These are phyloP conservation scores for Tulasnella sp. DNA, from an alignment of 768 basidiomycete genomes.

Conservation along the genomic window DNA sequence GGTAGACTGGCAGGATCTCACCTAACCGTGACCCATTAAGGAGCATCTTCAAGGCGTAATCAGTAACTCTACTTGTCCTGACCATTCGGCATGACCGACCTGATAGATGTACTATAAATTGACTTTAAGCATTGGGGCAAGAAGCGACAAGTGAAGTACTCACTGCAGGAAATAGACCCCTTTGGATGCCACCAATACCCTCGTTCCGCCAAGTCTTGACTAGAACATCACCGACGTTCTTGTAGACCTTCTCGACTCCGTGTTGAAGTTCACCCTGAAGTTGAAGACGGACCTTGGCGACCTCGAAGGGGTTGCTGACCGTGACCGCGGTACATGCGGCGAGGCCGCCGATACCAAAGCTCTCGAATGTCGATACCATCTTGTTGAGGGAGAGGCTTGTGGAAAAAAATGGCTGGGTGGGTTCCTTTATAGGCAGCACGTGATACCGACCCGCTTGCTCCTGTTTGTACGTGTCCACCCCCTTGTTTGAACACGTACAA, in stretches of 20 bases:
- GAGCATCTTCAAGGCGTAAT: conserved; percentile 46
- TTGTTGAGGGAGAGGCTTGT: background rate
- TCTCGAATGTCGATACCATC: conserved; percentile 53
- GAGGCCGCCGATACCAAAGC: conserved; percentile 79
- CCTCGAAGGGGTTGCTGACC: conserved; percentile 27
- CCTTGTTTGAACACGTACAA: too few relatives aligned
- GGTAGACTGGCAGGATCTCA: conserved; percentile 25
- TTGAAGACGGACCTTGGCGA: conserved; percentile 90
- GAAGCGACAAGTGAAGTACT: conserved; percentile 23
- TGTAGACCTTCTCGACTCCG: conserved; percentile 67
- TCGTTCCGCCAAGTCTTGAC: conserved; percentile 82
- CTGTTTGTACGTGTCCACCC: too few relatives aligned
- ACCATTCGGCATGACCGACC: conserved; percentile 34
- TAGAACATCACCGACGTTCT: conserved; percentile 75
- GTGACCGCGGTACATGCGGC: conserved; percentile 70
- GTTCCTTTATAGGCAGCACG: too few relatives aligned
- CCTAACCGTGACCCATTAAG: conserved; percentile 86
- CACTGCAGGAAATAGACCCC: conserved; percentile 84
- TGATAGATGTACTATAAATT: conserved; percentile 74
- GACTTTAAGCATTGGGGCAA: background rate
- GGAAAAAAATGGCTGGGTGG: background rate
- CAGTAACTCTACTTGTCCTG: background rate
- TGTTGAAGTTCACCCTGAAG: conserved; percentile 87
- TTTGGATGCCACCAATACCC: conserved; percentile 81
- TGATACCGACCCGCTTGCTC: too few relatives aligned